Evolutionary conservation across 345 rosid genomes (phyloP).

Genomic region (Salix arbutifolia): DNA sequence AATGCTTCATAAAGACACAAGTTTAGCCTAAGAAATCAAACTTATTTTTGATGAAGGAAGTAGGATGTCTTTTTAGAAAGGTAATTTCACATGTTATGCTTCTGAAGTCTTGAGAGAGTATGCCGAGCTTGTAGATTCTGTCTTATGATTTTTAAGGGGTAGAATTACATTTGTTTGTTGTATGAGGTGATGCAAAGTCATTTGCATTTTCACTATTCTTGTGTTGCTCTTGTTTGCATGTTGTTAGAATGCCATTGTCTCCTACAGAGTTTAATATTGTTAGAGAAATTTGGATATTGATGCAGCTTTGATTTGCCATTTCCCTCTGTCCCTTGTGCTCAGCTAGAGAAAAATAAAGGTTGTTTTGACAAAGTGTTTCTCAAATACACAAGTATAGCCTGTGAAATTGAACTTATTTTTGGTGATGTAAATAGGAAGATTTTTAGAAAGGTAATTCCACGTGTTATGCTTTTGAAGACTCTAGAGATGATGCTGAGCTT

Average conservation of each 20-base stretch:
- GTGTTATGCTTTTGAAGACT: background rate
- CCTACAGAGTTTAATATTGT: no score
- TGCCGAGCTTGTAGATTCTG: background rate
- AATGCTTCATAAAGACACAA: background rate
- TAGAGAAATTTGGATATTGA: no score
- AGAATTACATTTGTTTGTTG: no score
- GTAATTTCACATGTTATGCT: background rate
- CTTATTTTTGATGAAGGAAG: background rate
- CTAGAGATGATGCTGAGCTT: background rate
- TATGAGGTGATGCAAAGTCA: no score
- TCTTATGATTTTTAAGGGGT: no score
- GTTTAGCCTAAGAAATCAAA: background rate
- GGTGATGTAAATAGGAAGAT: background rate
- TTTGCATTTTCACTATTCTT: no score
- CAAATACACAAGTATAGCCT: background rate
- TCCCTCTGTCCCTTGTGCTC: background rate
- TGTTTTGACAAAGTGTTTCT: background rate
- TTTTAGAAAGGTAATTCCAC: background rate
- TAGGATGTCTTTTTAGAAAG: background rate
- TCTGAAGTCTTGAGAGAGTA: background rate
- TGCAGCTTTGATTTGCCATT: no score
- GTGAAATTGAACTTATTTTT: background rate
- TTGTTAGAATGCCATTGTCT: no score
- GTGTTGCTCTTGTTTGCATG: no score
- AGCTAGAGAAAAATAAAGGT: background rate